These are phyloP conservation scores for Talaromyces thailandensis DNA, from an alignment of 495 filamentous ascomycete genomes.

Conservation along the genomic window DNA sequence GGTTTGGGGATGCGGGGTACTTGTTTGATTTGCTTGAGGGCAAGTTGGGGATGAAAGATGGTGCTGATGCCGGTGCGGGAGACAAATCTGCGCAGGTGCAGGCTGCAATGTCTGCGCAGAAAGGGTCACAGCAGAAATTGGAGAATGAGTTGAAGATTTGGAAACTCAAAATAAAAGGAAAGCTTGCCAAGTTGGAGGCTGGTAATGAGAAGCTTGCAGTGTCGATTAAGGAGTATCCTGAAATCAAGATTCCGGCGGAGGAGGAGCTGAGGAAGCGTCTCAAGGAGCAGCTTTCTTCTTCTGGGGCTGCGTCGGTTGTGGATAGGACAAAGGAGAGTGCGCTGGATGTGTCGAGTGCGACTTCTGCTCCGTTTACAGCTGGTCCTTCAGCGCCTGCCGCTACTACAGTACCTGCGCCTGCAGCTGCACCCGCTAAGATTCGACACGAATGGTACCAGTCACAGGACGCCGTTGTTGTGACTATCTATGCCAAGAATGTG, in stretches of 20 bases:
- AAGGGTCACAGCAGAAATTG: slow-evolving; percentile 38
- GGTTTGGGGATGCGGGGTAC: slow-evolving; percentile 67
- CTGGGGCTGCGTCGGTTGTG: slow-evolving; percentile 1
- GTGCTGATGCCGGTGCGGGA: slow-evolving; percentile 4
- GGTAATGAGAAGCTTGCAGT: slow-evolving; percentile 50
- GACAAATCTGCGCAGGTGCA: slow-evolving; percentile 23
- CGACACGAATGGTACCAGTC: slow-evolving; percentile 80
- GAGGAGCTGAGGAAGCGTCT: slow-evolving; percentile 21
- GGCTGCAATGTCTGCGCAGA: slow-evolving; percentile 28
- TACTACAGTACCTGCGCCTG: background rate
- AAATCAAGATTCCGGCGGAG: slow-evolving; percentile 38
- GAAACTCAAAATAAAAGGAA: slow-evolving; percentile 45
- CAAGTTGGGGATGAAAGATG: slow-evolving; percentile 20
- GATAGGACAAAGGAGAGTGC: slow-evolving; percentile 14
- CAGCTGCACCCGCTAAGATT: slow-evolving; percentile 39
- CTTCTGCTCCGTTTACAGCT: slow-evolving; percentile 1
- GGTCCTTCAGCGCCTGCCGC: slow-evolving; percentile 9
- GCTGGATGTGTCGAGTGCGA: background rate
- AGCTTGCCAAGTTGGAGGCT: slow-evolving; percentile 44
- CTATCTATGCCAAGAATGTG: slow-evolving; percentile 64
- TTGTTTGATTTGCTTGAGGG: slow-evolving; percentile 60
- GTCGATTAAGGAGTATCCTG: slow-evolving; percentile 56
- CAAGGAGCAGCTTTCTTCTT: background rate
- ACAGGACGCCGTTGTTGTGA: slow-evolving; percentile 52
- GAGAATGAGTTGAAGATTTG: slow-evolving; percentile 46